phyloP scores from a whole-genome alignment of 116 monocot genomes.

The Iris pallida region DNA sequence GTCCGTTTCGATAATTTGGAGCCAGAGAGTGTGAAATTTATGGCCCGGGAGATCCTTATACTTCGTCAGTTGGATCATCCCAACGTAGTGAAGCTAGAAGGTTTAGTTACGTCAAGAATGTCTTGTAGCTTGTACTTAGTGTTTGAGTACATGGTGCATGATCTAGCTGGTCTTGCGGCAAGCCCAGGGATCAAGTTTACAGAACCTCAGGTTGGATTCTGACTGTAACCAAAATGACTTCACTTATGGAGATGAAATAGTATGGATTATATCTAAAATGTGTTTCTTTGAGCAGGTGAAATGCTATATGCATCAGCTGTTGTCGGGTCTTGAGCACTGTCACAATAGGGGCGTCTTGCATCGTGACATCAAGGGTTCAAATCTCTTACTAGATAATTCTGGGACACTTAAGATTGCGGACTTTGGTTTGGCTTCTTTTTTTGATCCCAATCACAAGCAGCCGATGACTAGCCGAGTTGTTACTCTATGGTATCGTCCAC shows the following conservation, averaged over 20 bases:
- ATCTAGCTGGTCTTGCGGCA: slow-evolving; percentile 23
- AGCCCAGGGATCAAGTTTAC: slow-evolving; percentile 18
- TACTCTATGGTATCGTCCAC: slow-evolving; percentile 78
- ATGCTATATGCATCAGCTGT: slow-evolving; percentile 50
- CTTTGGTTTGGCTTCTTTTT: slow-evolving; percentile 72
- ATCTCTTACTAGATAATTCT: slow-evolving; percentile 73
- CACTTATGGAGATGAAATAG: not conserved
- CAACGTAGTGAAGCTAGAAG: slow-evolving; percentile 23
- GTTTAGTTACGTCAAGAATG: slow-evolving; percentile 23
- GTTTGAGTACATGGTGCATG: slow-evolving; percentile 29
- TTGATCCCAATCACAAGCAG: slow-evolving; percentile 63
- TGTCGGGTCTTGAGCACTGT: slow-evolving; percentile 80
- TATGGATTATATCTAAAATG: slow-evolving; percentile 2
- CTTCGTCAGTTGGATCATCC: slow-evolving; percentile 19
- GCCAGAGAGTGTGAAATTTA: slow-evolving; percentile 25
- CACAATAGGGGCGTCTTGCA: slow-evolving; percentile 60
- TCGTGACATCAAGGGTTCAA: slow-evolving; percentile 85
- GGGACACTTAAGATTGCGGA: slow-evolving; percentile 84
- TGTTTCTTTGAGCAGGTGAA: slow-evolving; percentile 15
- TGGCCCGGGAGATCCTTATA: slow-evolving; percentile 18
- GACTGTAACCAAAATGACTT: not conserved
- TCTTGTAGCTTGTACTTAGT: slow-evolving; percentile 22
- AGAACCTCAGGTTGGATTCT: slow-evolving; percentile 18
- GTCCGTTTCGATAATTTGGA: slow-evolving; percentile 45
- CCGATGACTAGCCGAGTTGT: slow-evolving; percentile 89